Percentiles rank a stretch among this genome's conserved stretches.
These are phyloP conservation scores for Drechslerella coelobrocha DNA, from an alignment of 2,329 filamentous ascomycete species.

Conservation along the genomic window DNA sequence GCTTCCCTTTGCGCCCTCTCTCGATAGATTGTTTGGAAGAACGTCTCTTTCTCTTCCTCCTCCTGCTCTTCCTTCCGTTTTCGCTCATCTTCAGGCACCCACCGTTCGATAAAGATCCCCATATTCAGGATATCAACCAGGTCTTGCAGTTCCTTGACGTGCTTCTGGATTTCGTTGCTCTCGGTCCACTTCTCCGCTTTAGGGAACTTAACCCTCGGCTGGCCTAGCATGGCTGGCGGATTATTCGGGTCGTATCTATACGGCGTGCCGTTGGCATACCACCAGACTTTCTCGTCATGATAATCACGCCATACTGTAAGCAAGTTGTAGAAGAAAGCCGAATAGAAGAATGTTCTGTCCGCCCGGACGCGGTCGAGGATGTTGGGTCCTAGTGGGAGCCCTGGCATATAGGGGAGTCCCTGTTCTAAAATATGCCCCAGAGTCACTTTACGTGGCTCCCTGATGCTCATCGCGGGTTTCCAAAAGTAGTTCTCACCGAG, in stretches of 20 bases:
- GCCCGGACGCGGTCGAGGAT: slow-evolving; percentile 32
- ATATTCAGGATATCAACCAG: slow-evolving; percentile 41
- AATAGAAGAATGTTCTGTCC: slow-evolving; percentile 45
- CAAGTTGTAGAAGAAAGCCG: slow-evolving; percentile 36
- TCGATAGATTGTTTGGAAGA: slow-evolving; percentile 20
- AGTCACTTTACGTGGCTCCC: slow-evolving; percentile 17
- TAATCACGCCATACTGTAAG: slow-evolving; percentile 38
- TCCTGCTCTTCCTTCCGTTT: slow-evolving; percentile 4
- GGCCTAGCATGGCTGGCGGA: slow-evolving; percentile 32
- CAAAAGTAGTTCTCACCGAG: slow-evolving; percentile 41
- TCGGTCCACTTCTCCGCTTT: slow-evolving; percentile 41
- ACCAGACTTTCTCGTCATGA: slow-evolving; percentile 44
- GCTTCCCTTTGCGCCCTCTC: slow-evolving; percentile 6
- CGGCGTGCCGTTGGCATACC: slow-evolving; percentile 33
- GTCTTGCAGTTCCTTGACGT: slow-evolving; percentile 30
- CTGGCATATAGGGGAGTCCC: slow-evolving; percentile 19
- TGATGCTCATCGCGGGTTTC: slow-evolving; percentile 41
- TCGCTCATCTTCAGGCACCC: slow-evolving; percentile 37
- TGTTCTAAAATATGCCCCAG: slow-evolving; percentile 19
- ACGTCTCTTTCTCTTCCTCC: slow-evolving; percentile 19
- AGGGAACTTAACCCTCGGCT: slow-evolving; percentile 32
- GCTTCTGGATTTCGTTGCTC: slow-evolving; percentile 38
- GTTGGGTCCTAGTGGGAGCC: slow-evolving; percentile 30
- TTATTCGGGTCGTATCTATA: slow-evolving; percentile 45
- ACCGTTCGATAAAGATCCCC: slow-evolving; percentile 34